phyloP scores from a whole-genome alignment of 345 rosid species.

The Carallia brachiata region DNA sequence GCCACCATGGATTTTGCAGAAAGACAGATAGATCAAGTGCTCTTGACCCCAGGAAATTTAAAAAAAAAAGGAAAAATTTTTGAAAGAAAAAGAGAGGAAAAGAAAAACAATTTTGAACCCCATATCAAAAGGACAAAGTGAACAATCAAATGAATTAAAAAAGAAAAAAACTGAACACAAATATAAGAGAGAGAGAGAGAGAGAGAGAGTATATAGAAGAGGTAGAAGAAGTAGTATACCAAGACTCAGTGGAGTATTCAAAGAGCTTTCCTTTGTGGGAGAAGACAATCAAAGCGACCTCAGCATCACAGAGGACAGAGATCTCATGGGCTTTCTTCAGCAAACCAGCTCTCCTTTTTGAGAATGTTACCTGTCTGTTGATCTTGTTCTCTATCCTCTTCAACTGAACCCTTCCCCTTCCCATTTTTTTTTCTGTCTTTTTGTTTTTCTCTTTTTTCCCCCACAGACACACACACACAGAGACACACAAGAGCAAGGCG shows the following conservation, averaged over 20 bases:
- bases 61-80: no score
- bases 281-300: slow-evolving; percentile 73
- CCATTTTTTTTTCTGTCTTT: slow-evolving; percentile 33
- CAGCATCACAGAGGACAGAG: slow-evolving; percentile 77
- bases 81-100: no score
- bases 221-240: slow-evolving; percentile 29
- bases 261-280: slow-evolving; percentile 77
- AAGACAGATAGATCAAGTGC: no score
- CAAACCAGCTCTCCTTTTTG: slow-evolving; percentile 70
- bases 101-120: no score
- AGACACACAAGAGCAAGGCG: no score
- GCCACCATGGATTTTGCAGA: no score
- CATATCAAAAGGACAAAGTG: no score
- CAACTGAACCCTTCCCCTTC: slow-evolving; percentile 87
- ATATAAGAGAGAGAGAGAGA: not conserved
- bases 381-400: slow-evolving; percentile 84
- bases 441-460: not conserved
- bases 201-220: no score
- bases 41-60: no score
- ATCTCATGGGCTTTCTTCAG: slow-evolving; percentile 86
- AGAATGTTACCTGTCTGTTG: slow-evolving; percentile 74
- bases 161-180: no score
- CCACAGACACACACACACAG: not conserved
- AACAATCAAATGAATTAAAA: no score
- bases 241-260: slow-evolving; percentile 62